phyloP scores from a whole-genome alignment of 441 rosid species.

The Euphorbia schlechtendalii region DNA sequence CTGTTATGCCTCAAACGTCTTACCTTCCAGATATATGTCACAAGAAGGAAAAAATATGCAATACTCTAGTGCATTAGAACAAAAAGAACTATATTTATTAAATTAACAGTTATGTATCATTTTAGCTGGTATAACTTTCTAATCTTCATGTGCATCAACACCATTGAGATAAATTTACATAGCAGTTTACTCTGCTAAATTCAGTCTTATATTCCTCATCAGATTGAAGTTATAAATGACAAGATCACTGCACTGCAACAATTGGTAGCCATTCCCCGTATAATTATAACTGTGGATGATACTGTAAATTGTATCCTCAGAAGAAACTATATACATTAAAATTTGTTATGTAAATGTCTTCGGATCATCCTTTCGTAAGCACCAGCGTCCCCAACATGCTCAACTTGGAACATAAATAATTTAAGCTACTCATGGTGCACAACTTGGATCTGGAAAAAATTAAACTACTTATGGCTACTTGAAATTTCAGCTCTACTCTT shows the following conservation, averaged over 20 bases:
- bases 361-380: not conserved
- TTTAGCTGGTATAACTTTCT: not conserved
- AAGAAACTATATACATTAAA: not conserved
- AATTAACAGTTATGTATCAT: not conserved
- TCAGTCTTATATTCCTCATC: not conserved
- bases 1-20: not conserved
- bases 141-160: not conserved
- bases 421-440: not conserved
- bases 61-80: conserved; percentile 7
- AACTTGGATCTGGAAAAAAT: too few species aligned
- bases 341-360: not conserved
- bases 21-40: not conserved
- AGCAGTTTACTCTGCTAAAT: not conserved
- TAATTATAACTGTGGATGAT: conserved; percentile 1
- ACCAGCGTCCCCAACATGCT: not conserved
- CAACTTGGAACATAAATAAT: not conserved
- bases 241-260: not conserved
- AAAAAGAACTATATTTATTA: too few species aligned
- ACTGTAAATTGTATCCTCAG: not conserved
- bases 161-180: not conserved
- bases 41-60: too few species aligned
- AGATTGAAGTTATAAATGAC: not conserved
- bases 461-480: not conserved
- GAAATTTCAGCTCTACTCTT: not conserved
- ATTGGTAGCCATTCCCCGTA: not conserved